Evolutionary conservation across 345 rosid genomes (phyloP).

Genomic region (Tarenaya hassleriana): DNA sequence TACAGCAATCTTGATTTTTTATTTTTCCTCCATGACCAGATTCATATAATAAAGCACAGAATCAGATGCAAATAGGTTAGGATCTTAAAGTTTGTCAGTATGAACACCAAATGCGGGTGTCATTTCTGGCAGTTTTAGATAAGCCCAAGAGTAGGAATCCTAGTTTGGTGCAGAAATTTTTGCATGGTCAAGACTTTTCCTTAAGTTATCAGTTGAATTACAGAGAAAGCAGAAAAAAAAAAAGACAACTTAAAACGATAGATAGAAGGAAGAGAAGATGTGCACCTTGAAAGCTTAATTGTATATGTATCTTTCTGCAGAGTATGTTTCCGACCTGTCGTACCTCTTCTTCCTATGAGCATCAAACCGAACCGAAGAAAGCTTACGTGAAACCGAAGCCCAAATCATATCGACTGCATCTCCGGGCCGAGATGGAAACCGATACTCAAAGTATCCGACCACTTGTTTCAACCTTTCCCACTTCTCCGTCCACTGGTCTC

Average conservation of each 20-base stretch:
- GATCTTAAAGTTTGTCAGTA: too few species aligned
- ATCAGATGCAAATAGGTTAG: too few species aligned
- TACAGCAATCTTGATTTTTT: too few species aligned
- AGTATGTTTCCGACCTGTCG: slow-evolving; percentile 30
- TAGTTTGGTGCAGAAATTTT: too few species aligned
- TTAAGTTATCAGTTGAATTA: neutral
- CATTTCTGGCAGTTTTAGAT: too few species aligned
- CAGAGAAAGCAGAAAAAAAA: slow-evolving; percentile 3
- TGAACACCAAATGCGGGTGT: too few species aligned
- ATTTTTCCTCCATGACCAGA: too few species aligned
- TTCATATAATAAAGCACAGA: too few species aligned
- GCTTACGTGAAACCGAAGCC: slow-evolving; percentile 59
- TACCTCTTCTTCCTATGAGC: slow-evolving; percentile 55
- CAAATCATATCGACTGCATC: slow-evolving; percentile 95
- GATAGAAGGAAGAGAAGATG: slow-evolving; percentile 25
- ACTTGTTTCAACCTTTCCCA: slow-evolving; percentile 66
- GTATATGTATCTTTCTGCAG: neutral
- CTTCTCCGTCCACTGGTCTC: slow-evolving; percentile 59
- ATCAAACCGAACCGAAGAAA: slow-evolving; percentile 35
- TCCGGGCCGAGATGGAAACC: slow-evolving; percentile 58
- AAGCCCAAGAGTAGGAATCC: too few species aligned
- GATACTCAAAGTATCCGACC: slow-evolving; percentile 52
- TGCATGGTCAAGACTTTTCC: too few species aligned
- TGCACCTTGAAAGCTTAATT: neutral
- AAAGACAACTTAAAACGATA: too few species aligned